Evolutionary conservation across 805 yeast species (phyloP).

Genomic region (Metschnikowia colocasiae): DNA sequence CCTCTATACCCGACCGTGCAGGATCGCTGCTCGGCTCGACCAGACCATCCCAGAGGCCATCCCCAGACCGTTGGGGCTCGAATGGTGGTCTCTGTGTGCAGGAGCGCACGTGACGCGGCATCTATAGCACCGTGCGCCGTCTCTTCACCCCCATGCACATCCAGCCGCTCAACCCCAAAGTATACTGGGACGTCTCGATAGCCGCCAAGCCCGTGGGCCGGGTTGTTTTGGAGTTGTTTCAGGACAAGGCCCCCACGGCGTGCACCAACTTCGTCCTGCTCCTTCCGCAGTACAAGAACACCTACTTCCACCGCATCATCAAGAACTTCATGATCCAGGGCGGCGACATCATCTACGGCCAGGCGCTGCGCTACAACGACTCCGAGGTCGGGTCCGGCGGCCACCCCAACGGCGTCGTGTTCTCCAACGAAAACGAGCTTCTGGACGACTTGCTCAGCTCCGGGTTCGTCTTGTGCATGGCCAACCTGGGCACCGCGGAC

Average conservation of each 20-base stretch:
- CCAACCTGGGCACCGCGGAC: constrained; percentile 47
- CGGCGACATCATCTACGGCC: constrained; percentile 53
- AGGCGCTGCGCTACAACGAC: constrained; percentile 23
- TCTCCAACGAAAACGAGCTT: constrained; percentile 56
- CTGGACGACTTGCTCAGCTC: constrained; percentile 39
- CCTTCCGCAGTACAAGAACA: constrained; percentile 36
- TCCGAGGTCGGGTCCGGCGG: constrained; percentile 35
- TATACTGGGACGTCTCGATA: constrained; percentile 52
- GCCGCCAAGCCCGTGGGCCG: constrained; percentile 48
- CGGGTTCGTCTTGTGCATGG: constrained; percentile 59
- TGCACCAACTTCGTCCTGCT: constrained; percentile 47
- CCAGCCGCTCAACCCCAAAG: constrained; percentile 26
- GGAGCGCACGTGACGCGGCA: background rate
- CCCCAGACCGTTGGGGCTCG: background rate
- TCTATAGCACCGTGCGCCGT: background rate
- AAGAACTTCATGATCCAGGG: constrained; percentile 70
- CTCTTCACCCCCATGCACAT: constrained; percentile 26
- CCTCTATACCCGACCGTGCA: no score
- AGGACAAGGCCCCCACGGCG: constrained; percentile 54
- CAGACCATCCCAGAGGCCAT: no score
- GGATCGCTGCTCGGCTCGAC: no score
- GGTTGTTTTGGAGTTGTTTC: constrained; percentile 53
- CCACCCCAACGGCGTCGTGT: constrained; percentile 22
- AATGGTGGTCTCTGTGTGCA: no score
- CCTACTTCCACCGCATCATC: constrained; percentile 58